Evolutionary conservation across 345 rosid genomes (phyloP), one percentile per base, ranked within the genome.

Genomic region (Cardamine chenopodiifolia): DNA sequence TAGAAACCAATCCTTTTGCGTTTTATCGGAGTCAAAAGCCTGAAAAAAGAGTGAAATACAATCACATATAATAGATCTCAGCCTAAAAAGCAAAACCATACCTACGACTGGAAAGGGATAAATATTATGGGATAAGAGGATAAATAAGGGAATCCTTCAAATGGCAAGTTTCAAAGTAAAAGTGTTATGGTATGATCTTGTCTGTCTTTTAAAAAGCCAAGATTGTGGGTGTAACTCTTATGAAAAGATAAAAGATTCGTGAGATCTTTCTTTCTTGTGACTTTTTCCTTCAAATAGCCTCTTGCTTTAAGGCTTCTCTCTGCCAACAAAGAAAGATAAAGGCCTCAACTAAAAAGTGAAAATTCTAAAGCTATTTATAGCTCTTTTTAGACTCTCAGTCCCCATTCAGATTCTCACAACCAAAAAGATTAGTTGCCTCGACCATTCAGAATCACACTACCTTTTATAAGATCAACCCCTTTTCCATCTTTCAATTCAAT

Each of bases 141-240:
- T 77, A 74, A 81, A 75, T 72, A 73, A 71, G 70, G 70, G 71
- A 47, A 71, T 77, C 71, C 78, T 73, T 80, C 75, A 77, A 44
- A 79, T 59, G 71, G 82, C 66, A 73, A 80, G 75, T 49, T 75
- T 60, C 72, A 78, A 78, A 67, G 72, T 63, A 35, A 57, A 70
- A 77, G 76, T 77, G 76, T 71, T 77, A 26, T 35, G 65, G 72
- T 66, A 81, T 67, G 59, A 45, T 68, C 76, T 50, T 83, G 78
- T 67, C 67, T 77, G 85, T 85, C 85, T 82, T 84, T 85, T 79
- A 50, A 66, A 85, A 83, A 84, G 83, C 71, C 52, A 63, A 62
- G 83, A 74, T 76, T 74, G 88, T 87, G 92, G 91, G 78, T 78
- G 91, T 84, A 79, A 88, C 96, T 89, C 92, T 91, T 82, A 32